Conservation (phyloP, 2,329 filamentous ascomycete genomes). For the Ceratocystis destructans region DNA sequence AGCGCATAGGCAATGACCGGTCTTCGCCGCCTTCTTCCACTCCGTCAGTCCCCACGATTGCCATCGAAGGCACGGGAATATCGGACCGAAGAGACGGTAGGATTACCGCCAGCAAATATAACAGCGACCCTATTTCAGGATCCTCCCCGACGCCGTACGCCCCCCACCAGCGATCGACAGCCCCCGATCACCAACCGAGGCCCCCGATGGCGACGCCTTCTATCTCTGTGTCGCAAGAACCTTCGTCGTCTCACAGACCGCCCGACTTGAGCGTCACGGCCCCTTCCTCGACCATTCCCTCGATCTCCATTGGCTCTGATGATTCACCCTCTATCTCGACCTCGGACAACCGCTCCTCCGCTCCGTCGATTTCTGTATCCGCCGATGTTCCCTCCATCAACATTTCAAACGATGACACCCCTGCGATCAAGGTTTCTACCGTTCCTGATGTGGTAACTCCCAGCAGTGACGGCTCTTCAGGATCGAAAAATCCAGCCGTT, state of each 20-base stretch:
- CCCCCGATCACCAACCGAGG: neutral
- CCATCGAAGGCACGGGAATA: slow-evolving; percentile 10
- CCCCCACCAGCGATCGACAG: neutral
- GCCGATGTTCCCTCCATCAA: slow-evolving; percentile 31
- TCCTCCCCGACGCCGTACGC: slow-evolving; percentile 1
- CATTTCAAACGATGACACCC: slow-evolving; percentile 27
- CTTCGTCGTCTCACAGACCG: slow-evolving; percentile 24
- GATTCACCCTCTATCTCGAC: neutral
- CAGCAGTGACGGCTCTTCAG: slow-evolving; percentile 26
- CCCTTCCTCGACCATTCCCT: slow-evolving; percentile 8
- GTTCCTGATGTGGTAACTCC: slow-evolving; percentile 31
- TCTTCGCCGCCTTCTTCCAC: slow-evolving; percentile 18
- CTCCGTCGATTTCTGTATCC: slow-evolving; percentile 33
- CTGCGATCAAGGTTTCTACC: slow-evolving; percentile 26
- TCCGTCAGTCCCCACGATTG: slow-evolving; percentile 6
- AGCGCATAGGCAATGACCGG: slow-evolving; percentile 31
- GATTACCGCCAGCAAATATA: neutral
- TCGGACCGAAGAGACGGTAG: slow-evolving; percentile 4
- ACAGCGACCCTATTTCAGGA: slow-evolving; percentile 2
- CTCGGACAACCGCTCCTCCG: slow-evolving; percentile 21
- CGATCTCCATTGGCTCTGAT: slow-evolving; percentile 13
- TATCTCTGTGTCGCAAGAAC: slow-evolving; percentile 41
- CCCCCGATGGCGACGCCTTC: slow-evolving; percentile 33
- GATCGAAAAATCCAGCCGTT: slow-evolving; percentile 23
- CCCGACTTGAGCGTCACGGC: slow-evolving; percentile 10